These are phyloP conservation scores for Piloderma croceum DNA, from an alignment of 768 basidiomycete species.

Conservation along the genomic window DNA sequence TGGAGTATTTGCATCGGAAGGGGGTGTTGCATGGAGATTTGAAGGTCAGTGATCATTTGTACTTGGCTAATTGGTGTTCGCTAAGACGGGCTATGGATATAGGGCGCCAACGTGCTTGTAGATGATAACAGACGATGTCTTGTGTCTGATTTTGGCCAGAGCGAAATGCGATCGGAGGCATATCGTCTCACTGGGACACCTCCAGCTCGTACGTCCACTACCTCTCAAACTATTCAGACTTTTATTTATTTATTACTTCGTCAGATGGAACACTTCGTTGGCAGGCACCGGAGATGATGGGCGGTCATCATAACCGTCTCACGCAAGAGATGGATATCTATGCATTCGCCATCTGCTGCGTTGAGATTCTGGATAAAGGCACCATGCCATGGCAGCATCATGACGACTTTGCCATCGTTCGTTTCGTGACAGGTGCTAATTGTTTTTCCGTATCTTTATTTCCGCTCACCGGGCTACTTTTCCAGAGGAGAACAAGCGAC, in stretches of 20 bases:
- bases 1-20: conserved; percentile 70
- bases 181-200: conserved; percentile 51
- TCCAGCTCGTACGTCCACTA: conserved; percentile 38
- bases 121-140: conserved; percentile 62
- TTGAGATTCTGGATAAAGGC: conserved; percentile 60
- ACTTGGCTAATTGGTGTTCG: conserved; percentile 1
- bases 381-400: conserved; percentile 51
- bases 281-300: conserved; percentile 66
- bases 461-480: conserved; percentile 13
- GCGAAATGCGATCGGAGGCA: conserved; percentile 70
- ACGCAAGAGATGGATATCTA: conserved; percentile 63
- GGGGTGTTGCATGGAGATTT: conserved; percentile 77
- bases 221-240: not conserved
- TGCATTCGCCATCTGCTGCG: conserved; percentile 59
- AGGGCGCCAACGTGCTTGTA: conserved; percentile 75
- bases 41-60: conserved; percentile 43
- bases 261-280: conserved; percentile 63
- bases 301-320: conserved; percentile 37
- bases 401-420: conserved; percentile 46
- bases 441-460: conserved; percentile 5
- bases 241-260: not conserved
- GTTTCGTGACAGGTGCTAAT: conserved; percentile 45
- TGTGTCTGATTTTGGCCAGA: conserved; percentile 81
- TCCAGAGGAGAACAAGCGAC: conserved; percentile 47
- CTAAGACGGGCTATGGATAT: not conserved